These are phyloP conservation scores for Diaporthe longicolla DNA, from an alignment of 2,329 filamentous ascomycete species.

Conservation along the genomic window DNA sequence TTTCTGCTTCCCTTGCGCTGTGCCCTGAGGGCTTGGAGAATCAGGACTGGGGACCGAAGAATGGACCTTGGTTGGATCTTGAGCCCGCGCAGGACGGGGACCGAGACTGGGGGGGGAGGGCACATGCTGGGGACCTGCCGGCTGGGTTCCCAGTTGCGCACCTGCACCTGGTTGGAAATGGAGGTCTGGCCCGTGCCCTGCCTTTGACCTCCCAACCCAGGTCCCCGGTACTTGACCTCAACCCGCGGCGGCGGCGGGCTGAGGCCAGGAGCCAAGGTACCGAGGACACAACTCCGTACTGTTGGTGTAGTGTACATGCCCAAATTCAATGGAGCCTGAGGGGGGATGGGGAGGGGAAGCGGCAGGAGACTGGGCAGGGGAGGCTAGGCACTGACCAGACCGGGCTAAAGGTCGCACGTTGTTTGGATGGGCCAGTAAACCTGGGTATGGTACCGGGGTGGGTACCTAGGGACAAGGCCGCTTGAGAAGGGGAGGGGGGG, in stretches of 20 bases:
- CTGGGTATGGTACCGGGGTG: not conserved
- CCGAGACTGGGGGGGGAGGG: slow-evolving; percentile 18
- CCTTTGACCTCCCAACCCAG: slow-evolving; percentile 20
- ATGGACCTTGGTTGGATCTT: slow-evolving; percentile 3
- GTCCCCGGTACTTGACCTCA: slow-evolving; percentile 28
- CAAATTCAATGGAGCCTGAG: slow-evolving; percentile 24
- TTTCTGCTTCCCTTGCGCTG: not conserved
- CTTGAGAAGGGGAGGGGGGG: slow-evolving; percentile 1
- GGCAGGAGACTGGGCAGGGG: slow-evolving; percentile 24
- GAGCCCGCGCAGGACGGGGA: slow-evolving; percentile 17
- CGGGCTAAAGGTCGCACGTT: slow-evolving; percentile 31
- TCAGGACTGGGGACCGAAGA: not conserved
- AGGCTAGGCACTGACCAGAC: slow-evolving; percentile 33
- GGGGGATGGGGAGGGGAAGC: slow-evolving; percentile 21
- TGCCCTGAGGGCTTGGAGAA: not conserved
- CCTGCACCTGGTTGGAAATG: slow-evolving; percentile 34
- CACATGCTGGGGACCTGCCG: slow-evolving; percentile 17
- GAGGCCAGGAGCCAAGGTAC: not conserved
- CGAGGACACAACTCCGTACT: not conserved
- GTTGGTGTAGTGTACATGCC: not conserved
- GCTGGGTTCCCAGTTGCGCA: not conserved
- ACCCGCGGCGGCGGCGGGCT: slow-evolving; percentile 13
- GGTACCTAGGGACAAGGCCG: slow-evolving; percentile 18
- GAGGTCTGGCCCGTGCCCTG: slow-evolving; percentile 36
- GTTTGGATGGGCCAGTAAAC: slow-evolving; percentile 22